A percentile compares a stretch with the other conserved stretches of the same genome.
phyloP scores from a whole-genome alignment of 2,329 filamentous ascomycete genomes.

The Fonsecaea nubica region DNA sequence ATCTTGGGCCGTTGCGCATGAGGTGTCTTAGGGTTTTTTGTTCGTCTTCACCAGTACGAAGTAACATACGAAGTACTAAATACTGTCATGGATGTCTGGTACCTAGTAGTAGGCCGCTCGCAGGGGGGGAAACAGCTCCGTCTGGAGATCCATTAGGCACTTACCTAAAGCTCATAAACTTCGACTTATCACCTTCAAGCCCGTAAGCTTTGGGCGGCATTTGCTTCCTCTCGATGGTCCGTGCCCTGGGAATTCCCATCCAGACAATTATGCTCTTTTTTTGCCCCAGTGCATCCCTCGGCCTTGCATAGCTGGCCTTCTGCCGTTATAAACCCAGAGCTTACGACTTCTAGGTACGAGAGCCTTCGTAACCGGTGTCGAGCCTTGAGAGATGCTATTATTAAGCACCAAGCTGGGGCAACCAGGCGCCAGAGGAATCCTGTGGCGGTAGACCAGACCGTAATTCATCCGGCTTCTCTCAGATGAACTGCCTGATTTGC shows the following conservation, averaged over 20 bases:
- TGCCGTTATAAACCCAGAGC: neutral
- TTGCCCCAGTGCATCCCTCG: neutral
- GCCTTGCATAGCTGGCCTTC: neutral
- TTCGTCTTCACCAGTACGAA: neutral
- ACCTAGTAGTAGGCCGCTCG: neutral
- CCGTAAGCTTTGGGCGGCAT: neutral
- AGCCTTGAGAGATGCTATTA: constrained; percentile 3
- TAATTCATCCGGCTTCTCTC: neutral
- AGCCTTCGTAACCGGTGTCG: neutral
- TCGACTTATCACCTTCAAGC: neutral
- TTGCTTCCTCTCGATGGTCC: neutral
- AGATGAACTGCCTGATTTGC: neutral
- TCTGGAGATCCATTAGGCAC: constrained; percentile 1
- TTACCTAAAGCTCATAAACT: neutral
- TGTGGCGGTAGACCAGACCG: neutral
- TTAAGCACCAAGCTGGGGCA: neutral
- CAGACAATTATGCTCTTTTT: neutral
- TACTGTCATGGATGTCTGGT: neutral
- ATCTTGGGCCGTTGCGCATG: constrained; percentile 7
- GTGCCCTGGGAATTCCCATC: neutral
- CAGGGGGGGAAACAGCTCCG: neutral
- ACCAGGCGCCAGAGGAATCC: neutral
- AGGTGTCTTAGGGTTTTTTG: neutral
- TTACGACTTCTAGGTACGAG: neutral
- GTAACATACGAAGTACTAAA: neutral